Evolutionary conservation across 2,329 filamentous ascomycete genomes (phyloP).

Genomic region (Metarhizium guizhouense): DNA sequence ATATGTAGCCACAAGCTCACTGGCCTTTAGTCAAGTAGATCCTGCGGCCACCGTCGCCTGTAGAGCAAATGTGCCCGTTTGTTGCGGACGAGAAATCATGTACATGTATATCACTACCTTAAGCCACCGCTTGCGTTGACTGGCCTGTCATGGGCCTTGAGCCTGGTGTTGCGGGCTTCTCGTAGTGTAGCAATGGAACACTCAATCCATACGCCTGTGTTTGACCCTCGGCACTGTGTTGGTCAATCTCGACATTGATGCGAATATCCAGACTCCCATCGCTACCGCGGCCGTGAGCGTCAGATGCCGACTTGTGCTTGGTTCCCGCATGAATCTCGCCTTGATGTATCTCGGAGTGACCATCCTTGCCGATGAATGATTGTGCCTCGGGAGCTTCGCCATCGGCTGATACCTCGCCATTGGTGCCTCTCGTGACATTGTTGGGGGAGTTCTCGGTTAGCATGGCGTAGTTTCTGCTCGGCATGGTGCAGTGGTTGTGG

Average conservation of each 20-base stretch:
- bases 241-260: slow-evolving; percentile 80
- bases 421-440: slow-evolving; percentile 20
- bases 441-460: slow-evolving; percentile 78
- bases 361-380: slow-evolving; percentile 44
- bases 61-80: not conserved
- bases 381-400: slow-evolving; percentile 9
- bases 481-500: slow-evolving; percentile 80
- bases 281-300: slow-evolving; percentile 43
- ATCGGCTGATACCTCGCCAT: slow-evolving; percentile 16
- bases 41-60: not conserved
- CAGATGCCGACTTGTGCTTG: slow-evolving; percentile 60
- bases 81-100: not conserved
- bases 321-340: slow-evolving; percentile 78
- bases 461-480: slow-evolving; percentile 87
- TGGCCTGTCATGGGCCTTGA: not conserved
- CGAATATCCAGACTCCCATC: slow-evolving; percentile 67
- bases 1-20: not conserved
- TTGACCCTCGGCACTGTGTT: slow-evolving; percentile 69
- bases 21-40: not conserved
- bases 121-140: not conserved
- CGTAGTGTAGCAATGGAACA: slow-evolving; percentile 59
- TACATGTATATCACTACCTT: not conserved
- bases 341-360: slow-evolving; percentile 60
- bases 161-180: slow-evolving; percentile 14
- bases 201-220: slow-evolving; percentile 79